A percentile compares a stretch with the other conserved stretches of the same genome.
These are phyloP conservation scores for Martensiomyces pterosporus DNA, from an alignment of 192 early-diverging fungal genomes.

Conservation along the genomic window DNA sequence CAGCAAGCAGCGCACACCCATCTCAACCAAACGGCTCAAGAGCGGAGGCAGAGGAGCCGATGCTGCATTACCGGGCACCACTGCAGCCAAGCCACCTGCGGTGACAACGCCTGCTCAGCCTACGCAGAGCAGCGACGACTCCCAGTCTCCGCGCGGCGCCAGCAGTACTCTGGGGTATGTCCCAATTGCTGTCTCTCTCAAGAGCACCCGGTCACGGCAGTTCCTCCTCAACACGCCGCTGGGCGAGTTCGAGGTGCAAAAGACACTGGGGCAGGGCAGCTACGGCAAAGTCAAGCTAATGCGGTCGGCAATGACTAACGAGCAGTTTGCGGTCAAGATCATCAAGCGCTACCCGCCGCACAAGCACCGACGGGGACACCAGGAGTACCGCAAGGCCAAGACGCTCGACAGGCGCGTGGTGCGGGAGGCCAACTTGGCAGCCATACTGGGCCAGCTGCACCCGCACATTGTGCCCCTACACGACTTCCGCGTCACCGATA, in stretches of 20 bases:
- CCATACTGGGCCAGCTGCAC: constrained; percentile 46
- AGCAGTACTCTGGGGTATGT: constrained; percentile 8
- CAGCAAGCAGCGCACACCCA: neutral
- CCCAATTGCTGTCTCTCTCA: constrained; percentile 40
- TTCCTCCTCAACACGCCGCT: constrained; percentile 49
- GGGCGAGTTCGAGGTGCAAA: constrained; percentile 45
- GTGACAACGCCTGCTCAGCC: neutral
- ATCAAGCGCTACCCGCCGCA: constrained; percentile 46
- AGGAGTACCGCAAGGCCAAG: constrained; percentile 39
- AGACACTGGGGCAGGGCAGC: constrained; percentile 49
- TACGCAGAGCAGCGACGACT: neutral
- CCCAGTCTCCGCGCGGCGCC: neutral
- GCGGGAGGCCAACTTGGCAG: constrained; percentile 48
- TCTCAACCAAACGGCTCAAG: neutral
- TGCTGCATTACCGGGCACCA: no score
- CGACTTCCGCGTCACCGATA: constrained; percentile 48
- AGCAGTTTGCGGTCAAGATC: constrained; percentile 53
- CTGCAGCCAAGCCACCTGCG: neutral
- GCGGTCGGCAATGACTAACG: constrained; percentile 40
- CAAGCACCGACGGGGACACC: constrained; percentile 31
- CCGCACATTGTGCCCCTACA: constrained; percentile 49
- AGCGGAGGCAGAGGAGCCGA: neutral
- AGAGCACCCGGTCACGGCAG: constrained; percentile 35
- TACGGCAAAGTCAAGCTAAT: constrained; percentile 55
- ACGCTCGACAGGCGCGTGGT: constrained; percentile 50